Evolutionary conservation across 495 filamentous ascomycete genomes (phyloP), one percentile per base, ranked within the genome.

Genomic region (Penicillium atrosanguineum): DNA sequence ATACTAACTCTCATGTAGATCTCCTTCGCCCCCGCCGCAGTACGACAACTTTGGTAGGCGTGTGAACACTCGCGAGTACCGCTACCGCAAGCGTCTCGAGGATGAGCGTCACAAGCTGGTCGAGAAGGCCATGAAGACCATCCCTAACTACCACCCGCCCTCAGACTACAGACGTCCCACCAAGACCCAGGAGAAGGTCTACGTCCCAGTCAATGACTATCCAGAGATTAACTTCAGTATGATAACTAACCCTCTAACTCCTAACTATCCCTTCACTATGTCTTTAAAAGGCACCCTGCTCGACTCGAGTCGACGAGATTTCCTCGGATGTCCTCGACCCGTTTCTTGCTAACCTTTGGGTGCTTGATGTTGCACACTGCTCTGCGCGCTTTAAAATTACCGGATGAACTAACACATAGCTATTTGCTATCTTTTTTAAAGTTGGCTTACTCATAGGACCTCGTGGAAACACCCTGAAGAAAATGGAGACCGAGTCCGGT

Each of bases 161-260:
- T 86, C 90, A 77, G 94, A 98, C 72, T 97, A 97, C 71, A 89
- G 94, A 69, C 90, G 94, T 50, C 94, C 94, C 36, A 95, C 91
- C 65, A 98, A 97, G 88, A 97, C 94, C 65, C 91, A 97, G 75
- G 94, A 98, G 84, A 98, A 97, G 83, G 93, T 98, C 85, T 98
- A 98, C 72, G 94, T 98, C 68, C 94, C 94, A 65, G 94, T 98
- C 78, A 97, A 97, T 86, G 95, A 99, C 75, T 99, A 99, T 78
- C 95, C 95, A 81, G 95, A 97, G 76, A 97, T 99, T 89, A 99
- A 99, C 89, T 99, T 97, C 90, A 97, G 94, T 98, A 96, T 89
- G 92, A 93, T 92, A 88, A 86, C 91, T 95, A 95, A 95, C 91
- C 91, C 89, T 91, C 87, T 89, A 87, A 89, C 86, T 83, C 83